Base-by-base conservation (phyloP, 805 yeast species). In the Yamadazyma insecticola region DNA sequence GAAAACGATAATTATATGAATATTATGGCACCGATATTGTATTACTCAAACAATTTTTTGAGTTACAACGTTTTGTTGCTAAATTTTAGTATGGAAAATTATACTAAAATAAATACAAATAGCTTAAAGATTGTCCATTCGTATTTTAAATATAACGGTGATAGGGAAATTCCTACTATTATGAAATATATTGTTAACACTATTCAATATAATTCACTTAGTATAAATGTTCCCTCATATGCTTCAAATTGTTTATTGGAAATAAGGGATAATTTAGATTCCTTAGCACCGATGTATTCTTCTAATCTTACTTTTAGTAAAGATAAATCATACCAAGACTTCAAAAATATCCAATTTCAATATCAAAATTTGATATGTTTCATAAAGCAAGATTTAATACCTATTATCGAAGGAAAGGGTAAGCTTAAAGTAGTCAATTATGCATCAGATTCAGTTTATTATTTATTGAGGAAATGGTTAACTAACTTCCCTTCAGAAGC, bases 201-300 rank as follows among this genome's bases (percentile, higher is more conserved):
- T 6, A 29, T 41, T 7, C 45, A 41, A 20, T 37, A 32, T 22
- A 32, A 44, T 22, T 36, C 44, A 8, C 34, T 45, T 13, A 32
- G 47, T 14, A 41, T 53, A 5, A 38, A 45, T 22, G 33, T 58
- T 17, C 58, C 58, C 14, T 27, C 45, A 2, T 55, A 55, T 35
- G 40, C 46, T 20, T n/a, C n/a, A n/a, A n/a, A n/a, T n/a, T n/a
- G n/a, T n/a, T n/a, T n/a, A n/a, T n/a, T 19, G 21, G 21, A 8
- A 7, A 8, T 11, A 19, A 19, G 7, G 7, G 11, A 7, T 11
- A 19, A 8, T 19, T 19, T 11, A 19, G 11, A 7, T 19, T 11
- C 21, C 21, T 19, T 19, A 7, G 21, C n/a, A n/a, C n/a, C n/a
- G n/a, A n/a, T n/a, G n/a, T n/a, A n/a, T n/a, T n/a, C n/a, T 17